Conservation (phyloP, 2,329 filamentous ascomycete genomes). For the Colletotrichum tropicale region DNA sequence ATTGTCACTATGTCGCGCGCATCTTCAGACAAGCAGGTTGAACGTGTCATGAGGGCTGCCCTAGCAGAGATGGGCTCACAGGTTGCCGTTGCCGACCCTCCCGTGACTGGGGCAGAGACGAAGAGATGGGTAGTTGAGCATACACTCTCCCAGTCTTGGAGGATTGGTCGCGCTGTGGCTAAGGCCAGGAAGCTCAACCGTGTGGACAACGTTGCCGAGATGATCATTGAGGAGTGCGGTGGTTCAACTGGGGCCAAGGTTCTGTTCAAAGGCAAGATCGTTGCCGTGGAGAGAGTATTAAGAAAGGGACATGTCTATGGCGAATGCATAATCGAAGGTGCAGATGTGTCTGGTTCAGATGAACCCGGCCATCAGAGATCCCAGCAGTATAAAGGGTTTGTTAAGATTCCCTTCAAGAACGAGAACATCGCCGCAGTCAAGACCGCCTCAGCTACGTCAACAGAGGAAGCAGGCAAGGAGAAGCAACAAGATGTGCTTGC, state of each 20-base stretch:
- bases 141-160: slow-evolving; percentile 58
- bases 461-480: slow-evolving; percentile 31
- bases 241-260: slow-evolving; percentile 56
- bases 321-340: slow-evolving; percentile 59
- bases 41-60: slow-evolving; percentile 54
- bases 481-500: slow-evolving; percentile 48
- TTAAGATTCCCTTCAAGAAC: slow-evolving; percentile 74
- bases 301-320: slow-evolving; percentile 65
- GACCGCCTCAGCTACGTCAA: slow-evolving; percentile 24
- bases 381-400: slow-evolving; percentile 42
- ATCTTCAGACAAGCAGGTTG: slow-evolving; percentile 49
- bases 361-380: neutral
- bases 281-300: slow-evolving; percentile 60
- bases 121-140: slow-evolving; percentile 56
- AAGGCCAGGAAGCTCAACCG: slow-evolving; percentile 52
- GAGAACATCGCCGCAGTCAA: slow-evolving; percentile 68
- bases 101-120: slow-evolving; percentile 53
- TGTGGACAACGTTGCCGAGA: slow-evolving; percentile 58
- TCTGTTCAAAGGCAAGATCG: slow-evolving; percentile 67
- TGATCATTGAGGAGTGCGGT: slow-evolving; percentile 62
- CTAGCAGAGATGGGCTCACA: slow-evolving; percentile 61
- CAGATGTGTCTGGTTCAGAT: slow-evolving; percentile 37
- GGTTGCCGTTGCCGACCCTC: slow-evolving; percentile 52
- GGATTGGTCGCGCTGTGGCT: slow-evolving; percentile 65
- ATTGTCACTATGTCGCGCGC: slow-evolving; percentile 53